These are phyloP conservation scores for Trichocladium uniseriatum DNA, from an alignment of 495 filamentous ascomycete species.

Conservation along the genomic window DNA sequence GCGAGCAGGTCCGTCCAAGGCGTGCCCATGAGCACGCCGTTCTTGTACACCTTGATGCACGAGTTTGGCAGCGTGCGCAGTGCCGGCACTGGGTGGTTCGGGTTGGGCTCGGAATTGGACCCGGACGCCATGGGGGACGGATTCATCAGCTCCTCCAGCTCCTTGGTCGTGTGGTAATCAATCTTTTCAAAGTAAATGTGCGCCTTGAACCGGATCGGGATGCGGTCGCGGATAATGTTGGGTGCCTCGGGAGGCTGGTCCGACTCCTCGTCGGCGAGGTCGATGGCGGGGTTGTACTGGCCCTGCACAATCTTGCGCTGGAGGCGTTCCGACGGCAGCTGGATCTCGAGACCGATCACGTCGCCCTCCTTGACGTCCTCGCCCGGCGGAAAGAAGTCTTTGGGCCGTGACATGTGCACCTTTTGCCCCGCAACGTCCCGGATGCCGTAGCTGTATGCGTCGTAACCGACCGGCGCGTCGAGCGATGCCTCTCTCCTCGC, in stretches of 20 bases:
- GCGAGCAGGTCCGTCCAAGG: conserved; percentile 82
- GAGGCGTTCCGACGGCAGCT: conserved; percentile 69
- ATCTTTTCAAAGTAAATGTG: conserved; percentile 93
- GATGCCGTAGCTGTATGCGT: conserved; percentile 93
- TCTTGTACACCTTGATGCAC: conserved; percentile 82
- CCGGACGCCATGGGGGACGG: conserved; percentile 48
- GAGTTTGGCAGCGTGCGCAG: conserved; percentile 80
- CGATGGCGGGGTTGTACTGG: conserved; percentile 74
- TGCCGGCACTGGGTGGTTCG: conserved; percentile 61
- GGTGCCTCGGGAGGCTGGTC: conserved; percentile 33
- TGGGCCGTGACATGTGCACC: conserved; percentile 84
- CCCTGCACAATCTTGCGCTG: conserved; percentile 85
- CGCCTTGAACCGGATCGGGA: conserved; percentile 86
- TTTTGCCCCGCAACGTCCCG: conserved; percentile 84
- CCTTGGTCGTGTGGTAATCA: conserved; percentile 80
- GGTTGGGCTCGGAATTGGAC: conserved; percentile 43
- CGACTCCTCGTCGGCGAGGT: conserved; percentile 51
- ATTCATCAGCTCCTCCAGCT: conserved; percentile 78
- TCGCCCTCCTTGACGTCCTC: conserved; percentile 73
- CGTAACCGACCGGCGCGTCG: conserved; percentile 88
- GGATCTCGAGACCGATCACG: conserved; percentile 90
- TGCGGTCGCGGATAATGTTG: conserved; percentile 87
- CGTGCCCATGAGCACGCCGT: conserved; percentile 76
- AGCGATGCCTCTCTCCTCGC: conserved; percentile 82
- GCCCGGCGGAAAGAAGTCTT: conserved; percentile 70